Base-by-base conservation (phyloP, 2,329 filamentous ascomycete genomes). In the Penicillium sp. region DNA sequence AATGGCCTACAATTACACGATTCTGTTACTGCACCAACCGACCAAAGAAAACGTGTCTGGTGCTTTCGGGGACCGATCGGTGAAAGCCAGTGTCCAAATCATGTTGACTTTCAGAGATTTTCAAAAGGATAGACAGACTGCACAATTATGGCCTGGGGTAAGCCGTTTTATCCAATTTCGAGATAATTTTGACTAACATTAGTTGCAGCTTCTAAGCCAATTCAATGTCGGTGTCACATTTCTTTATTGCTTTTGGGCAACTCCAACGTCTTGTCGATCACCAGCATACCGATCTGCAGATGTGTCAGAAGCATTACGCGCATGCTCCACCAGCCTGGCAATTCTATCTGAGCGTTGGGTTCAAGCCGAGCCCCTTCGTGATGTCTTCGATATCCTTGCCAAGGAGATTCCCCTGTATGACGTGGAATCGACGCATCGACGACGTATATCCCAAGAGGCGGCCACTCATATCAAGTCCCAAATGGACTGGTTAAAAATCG, bases 231-330 rank as follows among this genome's bases (percentile, higher is more conserved):
- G 58, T 1, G 48, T 61, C 10, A 61, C 53, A 3, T 45, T 61
- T 19, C 45, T 61, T 3, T 61, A 61, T 37, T 61, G 58, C 48
- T 54, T 59, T 24, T 61, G 58, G 58, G 56, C 53, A 43, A 61
- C 58, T 18, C 56, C 56, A 7, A 33, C 45, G 16, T 42, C 43
- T 11, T 26, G 33, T 28, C 52, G 49, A 29, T 47, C 48, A 8
- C 19, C 47, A 3, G 18, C 51, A 13, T 56, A 59, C 24, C 44
- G 40, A 13, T 49, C 44, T 3, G 21, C 34, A 23, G 43, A 60
- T 19, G 39, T 49, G 11, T 37, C 54, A 3, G 47, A 53, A 28
- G 58, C 55, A 46, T 48, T 60, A 31, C 55, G 51, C 10, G 56
- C 58, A 18, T 60, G 58, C 33, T 60, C 58, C n/a, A 58, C 51